Evolutionary conservation across 441 rosid species (phyloP), one percentile per base, ranked within the genome.

Genomic region (Arabidopsis hybrid): DNA sequence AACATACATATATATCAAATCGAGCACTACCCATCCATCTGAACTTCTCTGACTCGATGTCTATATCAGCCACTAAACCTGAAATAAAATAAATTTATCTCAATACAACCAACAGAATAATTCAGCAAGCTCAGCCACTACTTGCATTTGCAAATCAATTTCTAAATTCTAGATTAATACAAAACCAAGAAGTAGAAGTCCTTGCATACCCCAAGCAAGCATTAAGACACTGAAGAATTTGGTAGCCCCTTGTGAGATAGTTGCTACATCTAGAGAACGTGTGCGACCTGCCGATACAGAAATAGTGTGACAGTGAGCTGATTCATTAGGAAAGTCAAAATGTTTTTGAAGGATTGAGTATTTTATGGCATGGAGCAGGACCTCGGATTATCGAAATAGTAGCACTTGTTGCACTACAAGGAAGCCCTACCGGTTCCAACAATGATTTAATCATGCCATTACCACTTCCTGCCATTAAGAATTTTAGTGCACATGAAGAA

Each of bases 1-100:
- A 63, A 79, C 92, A 21, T 89, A 94, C 99, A 76, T 92, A 90
- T 70, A 94, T 79, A 68, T 90, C 97, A 53, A 92, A 11, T 34
- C 97, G 96, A 72, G 87, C 83, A 79, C 92, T 82, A 45, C 99
- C 99, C 97, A 94, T 88, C 97, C 99, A 94, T 74, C 97, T 84
- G 71, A 87, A 92, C 73, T 85, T 90, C 74, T 94, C 99, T 51
- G 97, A 92, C 70, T 92, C 99, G 12, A 94, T 90, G 82, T 94
- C 99, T 73, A 94, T 83, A 79, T 94, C 97, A 45, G 99, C 99
- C 70, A 94, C 85, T 63, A 94, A 76, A 79, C 99, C 99, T 92
- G 86, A 72, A 80, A 73, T 13, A 12, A 74, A 46, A 40, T 47
- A 29, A 66, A 69, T 12, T 16, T 1, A 50, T 59, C 40, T 70